phyloP scores from a whole-genome alignment of 257 asterid genomes.

The Solanum microdontum region DNA sequence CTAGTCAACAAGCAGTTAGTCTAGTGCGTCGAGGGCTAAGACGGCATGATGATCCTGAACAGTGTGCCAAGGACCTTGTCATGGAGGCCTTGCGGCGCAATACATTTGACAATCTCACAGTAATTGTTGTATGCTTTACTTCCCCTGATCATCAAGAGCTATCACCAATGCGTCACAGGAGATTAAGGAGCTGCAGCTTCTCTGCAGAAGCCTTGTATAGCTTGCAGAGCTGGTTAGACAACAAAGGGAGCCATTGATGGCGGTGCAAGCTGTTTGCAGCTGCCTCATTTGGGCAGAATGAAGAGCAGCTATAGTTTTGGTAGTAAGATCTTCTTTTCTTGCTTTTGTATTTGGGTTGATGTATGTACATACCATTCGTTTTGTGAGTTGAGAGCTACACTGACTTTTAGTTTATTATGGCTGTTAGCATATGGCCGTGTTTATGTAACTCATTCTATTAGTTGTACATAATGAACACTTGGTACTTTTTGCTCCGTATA shows the following conservation, averaged over 20 bases:
- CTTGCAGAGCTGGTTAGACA: slow-evolving; percentile 41
- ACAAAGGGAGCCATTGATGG: slow-evolving; percentile 20
- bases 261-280: slow-evolving; percentile 9
- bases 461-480: not conserved
- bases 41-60: slow-evolving; percentile 4
- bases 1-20: slow-evolving; percentile 53
- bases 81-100: slow-evolving; percentile 17
- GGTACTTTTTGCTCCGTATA: not conserved
- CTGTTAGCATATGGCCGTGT: not conserved
- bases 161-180: slow-evolving; percentile 19
- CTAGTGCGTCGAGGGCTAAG: too few relatives aligned
- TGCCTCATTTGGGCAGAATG: slow-evolving; percentile 12
- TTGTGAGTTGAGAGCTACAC: slow-evolving; percentile 9
- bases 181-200: slow-evolving; percentile 49
- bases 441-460: not conserved
- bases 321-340: not conserved
- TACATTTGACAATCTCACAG: slow-evolving; percentile 73
- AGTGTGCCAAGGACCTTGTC: slow-evolving; percentile 67
- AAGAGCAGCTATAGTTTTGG: slow-evolving; percentile 10
- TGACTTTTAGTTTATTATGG: not conserved
- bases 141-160: slow-evolving; percentile 29
- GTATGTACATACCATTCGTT: slow-evolving; percentile 31
- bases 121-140: slow-evolving; percentile 48
- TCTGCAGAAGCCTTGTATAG: slow-evolving; percentile 65
- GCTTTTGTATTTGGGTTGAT: slow-evolving; percentile 8